Base-by-base conservation (phyloP, 345 rosid species). In the Lenwebbia sp. region DNA sequence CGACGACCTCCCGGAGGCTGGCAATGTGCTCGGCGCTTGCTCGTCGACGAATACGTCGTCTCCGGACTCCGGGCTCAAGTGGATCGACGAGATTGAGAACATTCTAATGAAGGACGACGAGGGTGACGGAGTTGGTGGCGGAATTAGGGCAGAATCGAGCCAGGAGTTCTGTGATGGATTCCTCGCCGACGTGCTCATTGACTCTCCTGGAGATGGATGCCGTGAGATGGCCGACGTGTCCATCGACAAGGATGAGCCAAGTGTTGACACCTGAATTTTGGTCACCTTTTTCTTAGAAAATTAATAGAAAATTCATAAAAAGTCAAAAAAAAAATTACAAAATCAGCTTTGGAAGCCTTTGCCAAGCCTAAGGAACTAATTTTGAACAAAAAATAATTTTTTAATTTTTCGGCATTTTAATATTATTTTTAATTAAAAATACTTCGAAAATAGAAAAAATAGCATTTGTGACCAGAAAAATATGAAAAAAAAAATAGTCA, bases 101-200 rank as follows among this genome's bases (percentile, higher is more conserved):
- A 51, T 86, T 12, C 82, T 95, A 88, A 94, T 95, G 95, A 87
- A 84, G 6, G 95, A 94, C 30, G 90, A 87, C 25, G 89, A 88
- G 30, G 83, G 56, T 55, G 87, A 40, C 0, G 85, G 75, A 13
- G 82, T 55, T n/a, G n/a, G 12, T 15, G 76, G 41, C 22, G 13
- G 21, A 89, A 88, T 81, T 92, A 89, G 54, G 83, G 85, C 82
- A 86, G 91, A 87, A 51, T 44, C 88, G 50, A 83, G 83, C 83
- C 78, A 85, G 74, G 88, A 88, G 44, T 56, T 86, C 25, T 83
- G 83, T 28, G 88, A 90, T 44, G 88, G 88, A 28, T 93, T 93
- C 85, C 84, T 92, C 40, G 90, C 92, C 1, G 94, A 91, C 83
- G 22, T 94, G 37, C 86, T 93, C 5, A 92, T 88, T 7, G 95